phyloP scores from a whole-genome alignment of 306 rosid genomes.

The Sophora flavescens region DNA sequence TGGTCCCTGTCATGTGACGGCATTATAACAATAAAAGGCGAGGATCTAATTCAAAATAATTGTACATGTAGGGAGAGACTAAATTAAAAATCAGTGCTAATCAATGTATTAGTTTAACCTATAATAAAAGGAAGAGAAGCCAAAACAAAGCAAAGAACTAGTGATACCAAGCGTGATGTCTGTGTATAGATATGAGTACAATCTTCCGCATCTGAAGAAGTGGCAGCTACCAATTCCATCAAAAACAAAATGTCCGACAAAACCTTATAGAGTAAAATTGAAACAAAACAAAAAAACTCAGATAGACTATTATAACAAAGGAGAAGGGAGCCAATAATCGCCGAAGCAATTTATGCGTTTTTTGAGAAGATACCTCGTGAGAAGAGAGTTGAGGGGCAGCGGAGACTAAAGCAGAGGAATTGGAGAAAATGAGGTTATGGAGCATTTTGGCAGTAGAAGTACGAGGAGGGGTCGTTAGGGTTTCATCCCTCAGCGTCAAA shows the following conservation, averaged over 20 bases:
- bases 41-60: too few relatives aligned
- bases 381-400: slow-evolving; percentile 78
- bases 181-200: slow-evolving; percentile 51
- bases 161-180: slow-evolving; percentile 65
- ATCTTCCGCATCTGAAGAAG: slow-evolving; percentile 45
- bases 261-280: slow-evolving; percentile 48
- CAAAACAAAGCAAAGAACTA: neutral
- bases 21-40: too few relatives aligned
- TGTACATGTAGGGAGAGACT: too few relatives aligned
- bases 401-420: slow-evolving; percentile 59
- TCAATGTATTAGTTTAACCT: too few relatives aligned
- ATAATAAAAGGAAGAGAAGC: neutral
- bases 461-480: slow-evolving; percentile 59
- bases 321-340: neutral
- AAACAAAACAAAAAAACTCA: neutral
- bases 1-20: too few relatives aligned
- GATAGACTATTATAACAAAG: neutral
- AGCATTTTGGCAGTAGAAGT: slow-evolving; percentile 61
- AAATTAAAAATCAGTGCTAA: too few relatives aligned
- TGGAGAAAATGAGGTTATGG: slow-evolving; percentile 66
- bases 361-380: slow-evolving; percentile 59
- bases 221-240: slow-evolving; percentile 59
- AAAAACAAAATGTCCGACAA: slow-evolving; percentile 79
- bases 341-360: neutral
- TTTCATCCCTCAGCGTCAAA: slow-evolving; percentile 83